Conservation (phyloP, 441 rosid genomes). For the Kokia cookei region DNA sequence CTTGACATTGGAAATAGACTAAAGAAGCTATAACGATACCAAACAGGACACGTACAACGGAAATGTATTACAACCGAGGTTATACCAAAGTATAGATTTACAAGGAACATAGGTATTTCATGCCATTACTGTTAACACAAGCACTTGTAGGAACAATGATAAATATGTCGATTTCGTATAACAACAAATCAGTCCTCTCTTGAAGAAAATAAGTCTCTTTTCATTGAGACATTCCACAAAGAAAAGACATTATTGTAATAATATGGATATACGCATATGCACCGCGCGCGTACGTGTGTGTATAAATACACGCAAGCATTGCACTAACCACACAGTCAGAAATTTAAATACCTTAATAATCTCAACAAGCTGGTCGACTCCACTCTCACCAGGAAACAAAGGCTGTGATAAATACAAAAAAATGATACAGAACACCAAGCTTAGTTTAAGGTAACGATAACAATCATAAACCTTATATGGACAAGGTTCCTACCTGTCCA, state of each 20-base stretch:
- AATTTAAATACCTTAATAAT: slow-evolving; percentile 73
- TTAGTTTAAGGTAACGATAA: background rate
- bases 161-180: background rate
- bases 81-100: background rate
- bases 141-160: background rate
- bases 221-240: background rate
- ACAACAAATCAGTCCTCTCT: background rate
- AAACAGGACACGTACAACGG: background rate
- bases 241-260: background rate
- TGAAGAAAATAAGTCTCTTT: background rate
- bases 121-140: background rate
- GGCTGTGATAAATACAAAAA: slow-evolving; percentile 47
- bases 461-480: background rate
- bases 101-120: background rate
- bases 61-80: background rate
- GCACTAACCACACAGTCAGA: background rate
- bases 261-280: background rate
- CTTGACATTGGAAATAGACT: background rate
- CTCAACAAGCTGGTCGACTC: slow-evolving; percentile 96
- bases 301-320: background rate
- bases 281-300: no score
- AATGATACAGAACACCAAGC: background rate
- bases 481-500: slow-evolving; percentile 60
- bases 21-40: background rate
- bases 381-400: slow-evolving; percentile 91